A percentile compares a stretch with the other conserved stretches of the same genome.
These are phyloP conservation scores for Hypoxylon cercidicola DNA, from an alignment of 495 filamentous ascomycete genomes.

Conservation along the genomic window DNA sequence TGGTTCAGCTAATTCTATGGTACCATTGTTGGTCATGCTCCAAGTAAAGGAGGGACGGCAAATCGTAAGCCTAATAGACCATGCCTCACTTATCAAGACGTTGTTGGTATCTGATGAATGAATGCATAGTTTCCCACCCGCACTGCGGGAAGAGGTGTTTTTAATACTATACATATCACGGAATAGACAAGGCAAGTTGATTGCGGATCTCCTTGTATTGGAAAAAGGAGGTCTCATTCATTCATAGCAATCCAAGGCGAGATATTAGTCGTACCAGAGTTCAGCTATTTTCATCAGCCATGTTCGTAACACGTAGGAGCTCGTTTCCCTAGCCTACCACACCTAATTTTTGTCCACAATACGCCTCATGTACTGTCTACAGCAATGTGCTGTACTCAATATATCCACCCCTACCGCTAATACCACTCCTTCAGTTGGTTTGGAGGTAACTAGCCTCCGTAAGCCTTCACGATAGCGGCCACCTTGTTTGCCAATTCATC, in stretches of 20 bases:
- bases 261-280: background rate
- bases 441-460: slow-evolving; percentile 32
- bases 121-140: too few relatives aligned
- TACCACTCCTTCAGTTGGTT: too few relatives aligned
- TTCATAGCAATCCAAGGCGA: background rate
- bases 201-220: too few relatives aligned
- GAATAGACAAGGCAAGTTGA: too few relatives aligned
- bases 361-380: slow-evolving; percentile 13
- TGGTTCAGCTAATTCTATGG: too few relatives aligned
- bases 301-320: slow-evolving; percentile 31
- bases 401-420: background rate
- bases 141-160: too few relatives aligned
- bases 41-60: too few relatives aligned
- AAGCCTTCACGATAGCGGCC: slow-evolving; percentile 71
- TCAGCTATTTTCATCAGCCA: slow-evolving; percentile 25
- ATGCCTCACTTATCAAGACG: background rate
- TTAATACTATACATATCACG: too few relatives aligned
- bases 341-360: slow-evolving; percentile 13
- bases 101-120: background rate
- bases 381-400: slow-evolving; percentile 9
- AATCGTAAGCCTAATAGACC: too few relatives aligned
- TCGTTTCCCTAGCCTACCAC: slow-evolving; percentile 6
- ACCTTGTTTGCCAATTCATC: slow-evolving; percentile 88
- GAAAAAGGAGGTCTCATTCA: background rate
- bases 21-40: too few relatives aligned